A percentile compares a stretch with the other conserved stretches of the same genome.
phyloP scores from a whole-genome alignment of 129 eudicot species.

The Tanacetum coccineum region DNA sequence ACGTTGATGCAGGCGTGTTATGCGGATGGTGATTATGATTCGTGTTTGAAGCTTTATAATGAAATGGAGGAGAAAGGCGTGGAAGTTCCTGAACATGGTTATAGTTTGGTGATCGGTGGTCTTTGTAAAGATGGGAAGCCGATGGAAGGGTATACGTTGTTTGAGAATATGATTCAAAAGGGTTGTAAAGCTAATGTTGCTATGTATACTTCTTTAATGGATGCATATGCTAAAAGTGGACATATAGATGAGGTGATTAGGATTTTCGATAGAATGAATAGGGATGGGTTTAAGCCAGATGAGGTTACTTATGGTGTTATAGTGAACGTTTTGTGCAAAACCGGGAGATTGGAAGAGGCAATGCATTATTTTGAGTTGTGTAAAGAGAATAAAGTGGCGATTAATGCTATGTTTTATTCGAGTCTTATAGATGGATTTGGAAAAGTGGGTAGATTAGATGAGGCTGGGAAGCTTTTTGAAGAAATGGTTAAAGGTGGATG shows the following conservation, averaged over 20 bases:
- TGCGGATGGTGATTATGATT: constrained; percentile 49
- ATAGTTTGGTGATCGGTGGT: constrained; percentile 86
- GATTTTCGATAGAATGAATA: constrained; percentile 61
- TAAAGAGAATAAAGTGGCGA: constrained; percentile 41
- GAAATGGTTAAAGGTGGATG: constrained; percentile 72
- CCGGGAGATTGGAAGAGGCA: constrained; percentile 75
- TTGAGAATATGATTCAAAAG: constrained; percentile 51
- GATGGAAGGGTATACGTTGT: constrained; percentile 55
- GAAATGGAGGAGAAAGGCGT: constrained; percentile 82
- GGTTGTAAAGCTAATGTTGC: constrained; percentile 80
- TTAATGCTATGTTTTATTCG: constrained; percentile 65
- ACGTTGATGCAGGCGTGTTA: constrained; percentile 86
- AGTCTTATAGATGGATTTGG: constrained; percentile 91
- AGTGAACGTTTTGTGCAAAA: constrained; percentile 79
- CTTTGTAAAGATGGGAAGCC: constrained; percentile 88
- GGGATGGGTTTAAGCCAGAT: constrained; percentile 68
- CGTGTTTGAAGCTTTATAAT: constrained; percentile 69
- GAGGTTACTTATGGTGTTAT: constrained; percentile 88
- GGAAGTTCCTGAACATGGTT: constrained; percentile 83
- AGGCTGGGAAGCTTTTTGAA: constrained; percentile 70
- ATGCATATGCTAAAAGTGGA: constrained; percentile 56
- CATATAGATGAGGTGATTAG: constrained; percentile 63
- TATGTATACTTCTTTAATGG: constrained; percentile 84
- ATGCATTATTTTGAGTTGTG: constrained; percentile 54
- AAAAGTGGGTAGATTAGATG: constrained; percentile 69